Conservation (phyloP, 139 green algal genomes). For the Ostreobium quekettii region DNA sequence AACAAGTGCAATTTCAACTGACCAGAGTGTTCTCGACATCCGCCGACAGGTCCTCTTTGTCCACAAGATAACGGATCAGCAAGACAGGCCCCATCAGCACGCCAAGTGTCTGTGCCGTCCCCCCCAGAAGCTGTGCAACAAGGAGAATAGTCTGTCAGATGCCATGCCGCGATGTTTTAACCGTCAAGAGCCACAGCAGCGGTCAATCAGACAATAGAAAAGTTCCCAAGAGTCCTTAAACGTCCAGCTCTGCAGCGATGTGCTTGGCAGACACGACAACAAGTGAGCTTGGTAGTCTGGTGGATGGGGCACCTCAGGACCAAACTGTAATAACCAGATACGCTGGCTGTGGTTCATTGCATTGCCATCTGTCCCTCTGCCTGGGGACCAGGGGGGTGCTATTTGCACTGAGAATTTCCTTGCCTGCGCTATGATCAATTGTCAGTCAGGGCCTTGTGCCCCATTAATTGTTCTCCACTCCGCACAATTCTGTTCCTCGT, state of each 20-base stretch:
- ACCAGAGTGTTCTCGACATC: constrained; percentile 30
- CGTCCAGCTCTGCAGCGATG: neutral
- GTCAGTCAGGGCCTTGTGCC: no score
- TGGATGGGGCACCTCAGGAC: neutral
- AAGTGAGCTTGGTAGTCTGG: constrained; percentile 4
- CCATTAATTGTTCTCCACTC: no score
- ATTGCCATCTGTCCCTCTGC: no score
- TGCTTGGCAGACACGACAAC: neutral
- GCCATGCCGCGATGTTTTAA: no score
- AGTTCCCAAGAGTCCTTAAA: constrained; percentile 1
- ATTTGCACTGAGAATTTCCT: no score
- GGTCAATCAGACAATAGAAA: neutral
- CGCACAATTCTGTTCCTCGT: no score
- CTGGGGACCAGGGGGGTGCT: no score
- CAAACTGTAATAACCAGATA: neutral
- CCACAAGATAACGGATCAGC: constrained; percentile 34
- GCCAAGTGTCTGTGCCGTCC: constrained; percentile 50
- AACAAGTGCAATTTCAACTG: no score
- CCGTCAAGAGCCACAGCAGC: no score
- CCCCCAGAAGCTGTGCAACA: constrained; percentile 48
- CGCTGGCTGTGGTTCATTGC: no score
- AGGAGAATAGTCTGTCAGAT: no score
- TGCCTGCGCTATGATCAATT: no score
- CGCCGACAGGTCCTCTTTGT: constrained; percentile 23
- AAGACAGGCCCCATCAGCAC: constrained; percentile 39